These are phyloP conservation scores for Arthrobotrys megalospora DNA, from an alignment of 2,329 filamentous ascomycete species.

Conservation along the genomic window DNA sequence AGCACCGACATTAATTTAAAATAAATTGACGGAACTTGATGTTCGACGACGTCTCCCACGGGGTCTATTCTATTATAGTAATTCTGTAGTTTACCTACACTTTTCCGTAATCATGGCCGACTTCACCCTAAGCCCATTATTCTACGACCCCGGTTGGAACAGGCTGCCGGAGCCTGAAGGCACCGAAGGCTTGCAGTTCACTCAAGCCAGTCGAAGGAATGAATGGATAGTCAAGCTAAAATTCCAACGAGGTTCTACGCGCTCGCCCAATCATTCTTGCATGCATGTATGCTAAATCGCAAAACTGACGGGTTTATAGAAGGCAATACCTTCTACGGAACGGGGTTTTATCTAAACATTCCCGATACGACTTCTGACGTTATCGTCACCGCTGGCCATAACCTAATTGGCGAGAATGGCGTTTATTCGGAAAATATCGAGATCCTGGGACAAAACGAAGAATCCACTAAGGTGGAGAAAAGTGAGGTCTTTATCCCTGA, in stretches of 20 bases:
- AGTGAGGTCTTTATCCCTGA: slow-evolving; percentile 18
- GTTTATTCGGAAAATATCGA: neutral
- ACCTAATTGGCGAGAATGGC: slow-evolving; percentile 8
- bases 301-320: slow-evolving; percentile 22
- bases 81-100: slow-evolving; percentile 4
- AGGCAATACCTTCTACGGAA: slow-evolving; percentile 2
- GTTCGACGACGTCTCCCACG: neutral
- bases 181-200: slow-evolving; percentile 9
- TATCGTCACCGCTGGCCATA: slow-evolving; percentile 36
- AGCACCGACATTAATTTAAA: neutral
- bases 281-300: neutral
- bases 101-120: slow-evolving; percentile 11
- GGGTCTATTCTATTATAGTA: slow-evolving; percentile 5
- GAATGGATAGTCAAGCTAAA: slow-evolving; percentile 39
- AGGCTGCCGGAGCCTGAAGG: slow-evolving; percentile 10
- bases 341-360: slow-evolving; percentile 37
- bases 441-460: neutral
- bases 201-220: slow-evolving; percentile 17
- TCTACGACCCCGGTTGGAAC: slow-evolving; percentile 26
- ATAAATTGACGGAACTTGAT: slow-evolving; percentile 4
- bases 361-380: slow-evolving; percentile 11
- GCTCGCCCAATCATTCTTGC: neutral
- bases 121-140: slow-evolving; percentile 18
- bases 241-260: slow-evolving; percentile 28
- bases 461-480: neutral